These are phyloP conservation scores for Fusarium albidum DNA, from an alignment of 2,329 filamentous ascomycete species.

Conservation along the genomic window DNA sequence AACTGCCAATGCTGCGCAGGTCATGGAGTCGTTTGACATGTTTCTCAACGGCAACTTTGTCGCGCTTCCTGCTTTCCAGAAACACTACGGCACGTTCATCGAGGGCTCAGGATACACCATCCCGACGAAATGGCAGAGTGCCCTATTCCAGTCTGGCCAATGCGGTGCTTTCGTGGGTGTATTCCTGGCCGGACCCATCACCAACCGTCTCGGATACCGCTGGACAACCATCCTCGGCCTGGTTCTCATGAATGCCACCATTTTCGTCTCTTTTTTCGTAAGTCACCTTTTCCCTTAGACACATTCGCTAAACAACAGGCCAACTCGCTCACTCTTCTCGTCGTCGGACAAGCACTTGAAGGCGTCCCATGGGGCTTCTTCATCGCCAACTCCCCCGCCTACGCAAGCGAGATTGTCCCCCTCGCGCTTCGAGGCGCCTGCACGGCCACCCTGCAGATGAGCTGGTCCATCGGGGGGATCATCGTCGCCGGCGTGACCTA, in stretches of 20 bases:
- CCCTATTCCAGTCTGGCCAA: conserved; percentile 44
- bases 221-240: conserved; percentile 47
- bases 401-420: conserved; percentile 66
- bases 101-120: conserved; percentile 43
- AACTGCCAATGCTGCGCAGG: conserved; percentile 36
- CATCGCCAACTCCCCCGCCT: conserved; percentile 67
- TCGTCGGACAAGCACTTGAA: conserved; percentile 62
- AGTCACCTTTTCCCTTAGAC: too few relatives aligned
- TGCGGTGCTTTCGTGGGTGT: conserved; percentile 47
- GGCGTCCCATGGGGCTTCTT: conserved; percentile 69
- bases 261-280: conserved; percentile 61
- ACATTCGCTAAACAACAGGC: conserved; percentile 14
- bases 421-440: conserved; percentile 61
- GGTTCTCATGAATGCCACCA: conserved; percentile 46
- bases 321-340: conserved; percentile 49
- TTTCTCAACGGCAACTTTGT: conserved; percentile 56
- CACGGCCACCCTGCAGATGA: conserved; percentile 68
- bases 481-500: conserved; percentile 65
- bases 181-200: conserved; percentile 45
- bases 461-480: conserved; percentile 67
- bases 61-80: conserved; percentile 47
- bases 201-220: conserved; percentile 45
- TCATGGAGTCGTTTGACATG: conserved; percentile 59
- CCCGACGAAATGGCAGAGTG: conserved; percentile 49
- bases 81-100: conserved; percentile 42